Conservation (phyloP, 345 rosid species). For the Bretschneidera sinensis region DNA sequence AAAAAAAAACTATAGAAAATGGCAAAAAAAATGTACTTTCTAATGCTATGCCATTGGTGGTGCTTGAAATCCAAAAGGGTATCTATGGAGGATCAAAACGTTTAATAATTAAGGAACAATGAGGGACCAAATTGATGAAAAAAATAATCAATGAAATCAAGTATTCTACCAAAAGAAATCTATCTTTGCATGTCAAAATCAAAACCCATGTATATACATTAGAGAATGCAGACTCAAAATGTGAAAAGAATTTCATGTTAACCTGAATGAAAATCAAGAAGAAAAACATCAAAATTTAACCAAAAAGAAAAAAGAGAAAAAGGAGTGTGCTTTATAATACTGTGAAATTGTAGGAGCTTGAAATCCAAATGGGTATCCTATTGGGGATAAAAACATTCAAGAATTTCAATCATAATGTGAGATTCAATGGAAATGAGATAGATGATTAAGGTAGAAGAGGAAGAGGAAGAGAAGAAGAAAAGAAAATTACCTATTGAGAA, state of each 20-base stretch:
- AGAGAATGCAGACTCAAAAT: background rate
- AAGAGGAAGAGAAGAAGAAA: background rate
- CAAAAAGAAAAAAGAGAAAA: background rate
- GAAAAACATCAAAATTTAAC: background rate
- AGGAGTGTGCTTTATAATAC: slow-evolving; percentile 8
- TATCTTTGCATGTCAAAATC: background rate
- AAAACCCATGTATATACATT: background rate
- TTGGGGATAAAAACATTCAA: slow-evolving; percentile 21
- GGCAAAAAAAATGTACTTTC: background rate
- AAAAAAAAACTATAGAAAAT: too few relatives aligned
- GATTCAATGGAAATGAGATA: background rate
- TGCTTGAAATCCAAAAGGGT: background rate
- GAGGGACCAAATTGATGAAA: too few relatives aligned
- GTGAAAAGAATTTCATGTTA: background rate
- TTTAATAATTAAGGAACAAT: too few relatives aligned
- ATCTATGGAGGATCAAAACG: too few relatives aligned
- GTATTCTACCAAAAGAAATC: too few relatives aligned
- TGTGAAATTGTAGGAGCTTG: background rate
- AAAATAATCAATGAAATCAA: too few relatives aligned
- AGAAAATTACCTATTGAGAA: slow-evolving; percentile 23
- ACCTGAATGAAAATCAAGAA: background rate
- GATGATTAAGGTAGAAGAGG: background rate
- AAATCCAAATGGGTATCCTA: slow-evolving; percentile 7
- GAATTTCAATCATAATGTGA: slow-evolving; percentile 16
- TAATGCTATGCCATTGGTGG: background rate